Conservation (phyloP, 164 flowering plant species). For the Magnolia officinalis region DNA sequence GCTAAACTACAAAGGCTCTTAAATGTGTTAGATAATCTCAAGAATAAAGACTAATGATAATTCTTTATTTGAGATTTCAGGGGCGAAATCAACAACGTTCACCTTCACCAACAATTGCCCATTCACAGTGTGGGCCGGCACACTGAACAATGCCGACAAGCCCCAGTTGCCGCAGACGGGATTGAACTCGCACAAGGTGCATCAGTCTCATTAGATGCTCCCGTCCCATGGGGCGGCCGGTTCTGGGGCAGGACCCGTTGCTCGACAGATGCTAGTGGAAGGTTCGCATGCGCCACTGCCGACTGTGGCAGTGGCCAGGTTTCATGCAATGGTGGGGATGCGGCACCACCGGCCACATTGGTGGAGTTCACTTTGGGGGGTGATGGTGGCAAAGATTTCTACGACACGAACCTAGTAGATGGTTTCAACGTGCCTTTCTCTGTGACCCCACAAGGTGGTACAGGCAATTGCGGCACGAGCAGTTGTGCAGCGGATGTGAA, state of each 20-base stretch:
- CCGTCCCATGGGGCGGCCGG: slow-evolving; percentile 33
- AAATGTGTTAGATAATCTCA: too few relatives aligned
- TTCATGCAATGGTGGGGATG: slow-evolving; percentile 36
- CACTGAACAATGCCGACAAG: slow-evolving; percentile 19
- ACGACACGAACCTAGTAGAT: slow-evolving; percentile 38
- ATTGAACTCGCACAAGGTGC: slow-evolving; percentile 18
- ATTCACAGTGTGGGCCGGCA: slow-evolving; percentile 39
- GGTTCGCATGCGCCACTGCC: slow-evolving; percentile 27
- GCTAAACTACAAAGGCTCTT: background rate
- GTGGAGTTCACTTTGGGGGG: slow-evolving; percentile 33
- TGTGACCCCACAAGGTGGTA: slow-evolving; percentile 7
- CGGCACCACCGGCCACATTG: slow-evolving; percentile 35
- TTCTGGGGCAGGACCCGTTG: slow-evolving; percentile 45
- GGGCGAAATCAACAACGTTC: slow-evolving; percentile 15
- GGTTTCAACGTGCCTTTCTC: slow-evolving; percentile 29
- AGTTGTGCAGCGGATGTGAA: slow-evolving; percentile 19
- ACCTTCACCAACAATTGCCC: slow-evolving; percentile 33
- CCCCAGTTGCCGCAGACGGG: slow-evolving; percentile 22
- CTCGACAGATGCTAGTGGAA: slow-evolving; percentile 16
- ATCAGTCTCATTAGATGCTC: slow-evolving; percentile 11
- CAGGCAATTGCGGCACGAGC: slow-evolving; percentile 7
- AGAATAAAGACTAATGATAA: background rate
- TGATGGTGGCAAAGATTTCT: slow-evolving; percentile 20
- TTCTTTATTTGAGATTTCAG: background rate
- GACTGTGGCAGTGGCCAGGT: slow-evolving; percentile 34